Evolutionary conservation across 345 rosid genomes (phyloP), one percentile per base, ranked within the genome.

Genomic region (Syzygium aqueum): DNA sequence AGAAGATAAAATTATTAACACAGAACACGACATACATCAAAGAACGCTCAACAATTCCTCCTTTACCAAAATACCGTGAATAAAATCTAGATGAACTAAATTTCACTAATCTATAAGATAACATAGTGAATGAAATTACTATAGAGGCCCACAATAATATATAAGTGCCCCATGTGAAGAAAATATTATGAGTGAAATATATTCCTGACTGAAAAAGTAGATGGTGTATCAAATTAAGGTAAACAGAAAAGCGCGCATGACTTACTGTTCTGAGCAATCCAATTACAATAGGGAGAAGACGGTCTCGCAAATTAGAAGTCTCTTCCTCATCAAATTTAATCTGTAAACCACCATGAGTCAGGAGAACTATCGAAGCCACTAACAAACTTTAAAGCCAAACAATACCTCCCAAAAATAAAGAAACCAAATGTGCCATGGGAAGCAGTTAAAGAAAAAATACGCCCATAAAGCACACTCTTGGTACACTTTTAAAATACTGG

Each of bases 221-320:
- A 73, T 19, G 25, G 22, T 50, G 54, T 22, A 53, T 84, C 57
- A 84, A 52, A 49, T 84, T 51, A 50, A 84, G 25, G 27, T 33
- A 84, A 33, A 84, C 7, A 0, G 43, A 6, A 84, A 52, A 84
- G 85, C 12, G 30, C 2, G 49, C 78, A 77, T 77, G 40, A 88
- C 89, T 88, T 23, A 88, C 89, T 53, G 89, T 88, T 80, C 89
- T 85, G 46, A 88, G 87, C 28, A 88, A 80, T 67, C 89, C 89
- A 85, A 88, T 78, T 77, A 88, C 85, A 53, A 85, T 82, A 54
- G 86, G 89, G 2, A 88, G 89, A 85, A 88, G 85, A 30, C 82
- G 59, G 33, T 88, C 89, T 54, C 82, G 89, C 21, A 88, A 88
- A 52, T 88, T 85, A 5, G 85, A 88, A 77, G 87, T 88, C 54